phyloP scores from a whole-genome alignment of 495 filamentous ascomycete genomes.

The Penicillium coffeae region DNA sequence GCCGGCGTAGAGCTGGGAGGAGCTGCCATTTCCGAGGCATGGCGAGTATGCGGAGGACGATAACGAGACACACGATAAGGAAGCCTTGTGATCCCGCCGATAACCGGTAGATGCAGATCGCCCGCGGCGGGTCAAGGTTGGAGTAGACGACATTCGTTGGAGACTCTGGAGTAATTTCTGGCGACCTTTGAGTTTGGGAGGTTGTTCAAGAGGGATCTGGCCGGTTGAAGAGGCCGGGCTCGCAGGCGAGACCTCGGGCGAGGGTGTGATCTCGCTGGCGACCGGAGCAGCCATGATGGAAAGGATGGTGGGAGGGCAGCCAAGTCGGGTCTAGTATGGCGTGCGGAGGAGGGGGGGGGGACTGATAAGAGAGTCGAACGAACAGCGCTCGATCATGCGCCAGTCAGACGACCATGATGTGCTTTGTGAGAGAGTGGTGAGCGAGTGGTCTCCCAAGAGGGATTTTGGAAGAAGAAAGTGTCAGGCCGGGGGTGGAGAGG shows the following conservation, averaged over 20 bases:
- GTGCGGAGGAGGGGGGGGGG: background rate
- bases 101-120: conserved; percentile 54
- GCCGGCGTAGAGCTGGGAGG: conserved; percentile 58
- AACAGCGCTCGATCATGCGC: background rate
- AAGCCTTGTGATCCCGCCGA: conserved; percentile 65
- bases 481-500: too few relatives aligned
- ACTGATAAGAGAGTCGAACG: conserved; percentile 1
- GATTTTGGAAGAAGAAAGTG: too few relatives aligned
- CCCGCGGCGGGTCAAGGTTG: conserved; percentile 62
- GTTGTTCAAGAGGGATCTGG: conserved; percentile 47
- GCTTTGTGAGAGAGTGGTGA: background rate
- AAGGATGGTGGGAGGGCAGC: too few relatives aligned
- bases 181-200: conserved; percentile 66
- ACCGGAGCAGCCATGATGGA: conserved; percentile 30
- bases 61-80: conserved; percentile 83
- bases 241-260: conserved; percentile 24
- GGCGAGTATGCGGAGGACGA: conserved; percentile 56
- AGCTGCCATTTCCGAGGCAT: conserved; percentile 49
- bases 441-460: background rate
- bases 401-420: background rate
- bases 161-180: conserved; percentile 73
- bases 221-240: conserved; percentile 30
- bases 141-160: conserved; percentile 84
- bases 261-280: conserved; percentile 24
- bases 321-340: background rate